Conservation (phyloP, 2,329 filamentous ascomycete genomes). For the Apiospora koreana region DNA sequence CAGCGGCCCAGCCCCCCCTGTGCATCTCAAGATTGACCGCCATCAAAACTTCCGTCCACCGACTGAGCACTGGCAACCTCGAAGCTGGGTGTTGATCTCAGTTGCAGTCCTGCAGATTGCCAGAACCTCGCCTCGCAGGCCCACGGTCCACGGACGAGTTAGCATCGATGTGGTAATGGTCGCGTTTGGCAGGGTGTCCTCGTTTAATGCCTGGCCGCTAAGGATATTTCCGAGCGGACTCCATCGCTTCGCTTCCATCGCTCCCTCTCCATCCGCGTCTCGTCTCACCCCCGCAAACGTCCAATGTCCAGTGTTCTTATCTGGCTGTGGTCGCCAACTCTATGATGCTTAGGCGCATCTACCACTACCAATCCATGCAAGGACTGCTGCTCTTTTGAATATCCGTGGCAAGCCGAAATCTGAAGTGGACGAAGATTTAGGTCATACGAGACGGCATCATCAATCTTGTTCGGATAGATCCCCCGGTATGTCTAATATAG, state of each 20-base stretch:
- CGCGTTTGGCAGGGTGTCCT: background rate
- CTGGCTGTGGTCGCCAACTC: background rate
- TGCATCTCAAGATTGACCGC: background rate
- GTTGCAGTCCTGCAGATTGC: background rate
- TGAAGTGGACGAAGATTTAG: background rate
- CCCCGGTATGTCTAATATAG: background rate
- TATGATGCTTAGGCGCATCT: background rate
- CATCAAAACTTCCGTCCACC: background rate
- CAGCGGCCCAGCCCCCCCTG: background rate
- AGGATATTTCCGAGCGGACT: background rate
- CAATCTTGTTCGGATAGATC: background rate
- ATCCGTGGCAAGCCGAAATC: background rate
- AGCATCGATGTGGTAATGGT: background rate
- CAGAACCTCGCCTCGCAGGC: too few relatives aligned
- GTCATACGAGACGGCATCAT: background rate
- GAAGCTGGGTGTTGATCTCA: background rate
- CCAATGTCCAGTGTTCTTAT: background rate
- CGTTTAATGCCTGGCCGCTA: background rate
- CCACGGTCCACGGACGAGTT: background rate
- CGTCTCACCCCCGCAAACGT: background rate
- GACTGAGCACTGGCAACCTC: background rate
- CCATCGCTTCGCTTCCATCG: too few relatives aligned
- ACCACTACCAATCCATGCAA: background rate
- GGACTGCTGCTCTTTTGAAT: background rate
- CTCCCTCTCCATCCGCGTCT: background rate